Evolutionary conservation across 2,329 filamentous ascomycete genomes (phyloP).

Genomic region (Colletotrichum melonis): DNA sequence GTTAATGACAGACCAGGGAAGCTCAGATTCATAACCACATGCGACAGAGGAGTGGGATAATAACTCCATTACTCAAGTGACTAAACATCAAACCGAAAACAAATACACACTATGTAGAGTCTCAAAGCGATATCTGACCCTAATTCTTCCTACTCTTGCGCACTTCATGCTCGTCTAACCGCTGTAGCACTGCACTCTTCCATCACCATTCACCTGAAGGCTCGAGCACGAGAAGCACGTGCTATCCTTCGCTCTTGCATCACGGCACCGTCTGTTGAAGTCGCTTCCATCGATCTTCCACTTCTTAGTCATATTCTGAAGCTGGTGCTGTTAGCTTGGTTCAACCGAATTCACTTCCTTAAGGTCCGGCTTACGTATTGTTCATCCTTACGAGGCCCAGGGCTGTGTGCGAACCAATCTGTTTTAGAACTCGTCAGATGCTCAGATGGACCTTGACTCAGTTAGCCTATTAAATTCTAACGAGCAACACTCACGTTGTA

Average conservation of each 20-base stretch:
- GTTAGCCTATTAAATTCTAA: not conserved
- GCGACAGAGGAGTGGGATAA: too few relatives aligned
- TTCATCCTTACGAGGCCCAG: not conserved
- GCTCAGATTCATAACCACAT: too few relatives aligned
- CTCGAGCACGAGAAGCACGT: not conserved
- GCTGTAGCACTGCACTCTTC: not conserved
- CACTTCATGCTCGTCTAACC: not conserved
- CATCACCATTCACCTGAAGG: not conserved
- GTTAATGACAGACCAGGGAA: too few relatives aligned
- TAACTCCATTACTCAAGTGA: too few relatives aligned
- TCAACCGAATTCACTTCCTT: too few relatives aligned
- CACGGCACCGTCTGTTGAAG: not conserved
- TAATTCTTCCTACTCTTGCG: accelerated
- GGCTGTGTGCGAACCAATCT: not conserved
- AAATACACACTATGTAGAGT: too few relatives aligned
- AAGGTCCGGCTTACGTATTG: not conserved
- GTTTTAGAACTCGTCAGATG: not conserved
- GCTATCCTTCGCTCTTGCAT: not conserved
- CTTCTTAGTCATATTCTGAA: not conserved
- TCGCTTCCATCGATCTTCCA: not conserved
- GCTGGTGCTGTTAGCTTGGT: not conserved
- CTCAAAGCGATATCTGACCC: not conserved
- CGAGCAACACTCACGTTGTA: not conserved
- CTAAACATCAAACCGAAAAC: too few relatives aligned
- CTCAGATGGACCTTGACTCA: not conserved